Conservation (phyloP, 768 basidiomycete genomes). For the Rhodotorula taiwanensis region DNA sequence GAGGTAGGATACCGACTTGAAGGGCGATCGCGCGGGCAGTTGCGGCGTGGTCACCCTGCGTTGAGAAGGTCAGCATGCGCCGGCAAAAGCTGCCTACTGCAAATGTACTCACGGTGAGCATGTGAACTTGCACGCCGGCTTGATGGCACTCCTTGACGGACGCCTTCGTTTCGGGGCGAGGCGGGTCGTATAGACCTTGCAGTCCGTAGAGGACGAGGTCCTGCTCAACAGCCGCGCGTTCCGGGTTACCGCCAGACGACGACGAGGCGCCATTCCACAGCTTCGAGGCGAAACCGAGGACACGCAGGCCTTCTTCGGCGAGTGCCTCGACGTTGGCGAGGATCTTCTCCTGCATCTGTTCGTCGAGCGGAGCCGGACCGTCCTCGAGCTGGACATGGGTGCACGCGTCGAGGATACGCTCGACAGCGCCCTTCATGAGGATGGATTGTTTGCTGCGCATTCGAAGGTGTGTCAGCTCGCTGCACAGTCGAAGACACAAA, state of each 20-base stretch:
- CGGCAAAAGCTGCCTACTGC: no score
- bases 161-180: constrained; percentile 53
- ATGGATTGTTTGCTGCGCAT: constrained; percentile 31
- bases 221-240: constrained; percentile 51
- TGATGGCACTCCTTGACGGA: constrained; percentile 53
- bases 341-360: constrained; percentile 39
- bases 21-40: constrained; percentile 61
- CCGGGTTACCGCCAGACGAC: constrained; percentile 43
- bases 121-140: constrained; percentile 52
- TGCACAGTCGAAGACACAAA: no score
- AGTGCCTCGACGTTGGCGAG: constrained; percentile 43
- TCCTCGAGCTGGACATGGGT: constrained; percentile 40
- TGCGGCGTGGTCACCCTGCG: constrained; percentile 52
- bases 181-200: constrained; percentile 58
- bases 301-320: constrained; percentile 48
- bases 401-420: constrained; percentile 52
- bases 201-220: constrained; percentile 54
- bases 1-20: constrained; percentile 40
- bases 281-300: constrained; percentile 43
- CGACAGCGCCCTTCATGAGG: constrained; percentile 44
- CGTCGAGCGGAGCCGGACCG: constrained; percentile 38
- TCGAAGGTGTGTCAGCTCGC: background rate
- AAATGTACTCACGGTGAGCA: no score
- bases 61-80: no score
- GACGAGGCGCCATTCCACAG: constrained; percentile 43